Percentiles rank a stretch among this genome's conserved stretches.
Evolutionary conservation across 1,284 basidiomycete species (phyloP).

Genomic region (Phellopilus nigrolimitatus): DNA sequence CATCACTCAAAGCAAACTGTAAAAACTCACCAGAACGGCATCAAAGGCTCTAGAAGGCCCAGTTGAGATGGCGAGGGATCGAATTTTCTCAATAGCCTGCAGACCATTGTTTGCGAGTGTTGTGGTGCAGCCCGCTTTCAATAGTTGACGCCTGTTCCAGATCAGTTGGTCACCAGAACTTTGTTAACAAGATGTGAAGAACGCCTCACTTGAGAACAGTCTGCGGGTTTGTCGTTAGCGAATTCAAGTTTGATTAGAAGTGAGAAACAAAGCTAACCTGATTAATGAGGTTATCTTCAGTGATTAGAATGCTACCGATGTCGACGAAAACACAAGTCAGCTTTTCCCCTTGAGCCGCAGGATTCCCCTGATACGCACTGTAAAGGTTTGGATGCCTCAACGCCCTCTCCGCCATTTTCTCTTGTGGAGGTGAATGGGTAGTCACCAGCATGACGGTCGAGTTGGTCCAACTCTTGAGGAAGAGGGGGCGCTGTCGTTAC

Average conservation of each 20-base stretch:
- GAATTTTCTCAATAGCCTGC: conserved; percentile 26
- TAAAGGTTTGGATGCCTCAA: conserved; percentile 3
- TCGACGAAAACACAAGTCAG: not conserved
- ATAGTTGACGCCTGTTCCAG: conserved; percentile 25
- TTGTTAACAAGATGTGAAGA: not conserved
- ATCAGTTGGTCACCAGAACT: not conserved
- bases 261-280: conserved; percentile 19
- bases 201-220: conserved; percentile 25
- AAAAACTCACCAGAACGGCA: conserved; percentile 24
- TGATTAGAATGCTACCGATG: conserved; percentile 25
- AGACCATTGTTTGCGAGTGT: conserved; percentile 26
- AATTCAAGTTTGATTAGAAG: not conserved
- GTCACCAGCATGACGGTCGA: conserved; percentile 2
- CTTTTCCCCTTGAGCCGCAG: too few species aligned
- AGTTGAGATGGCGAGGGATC: conserved; percentile 13
- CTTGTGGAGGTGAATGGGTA: too few species aligned
- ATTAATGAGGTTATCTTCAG: conserved; percentile 28
- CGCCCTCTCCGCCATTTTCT: conserved; percentile 1
- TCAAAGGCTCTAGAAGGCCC: conserved; percentile 23
- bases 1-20: not conserved
- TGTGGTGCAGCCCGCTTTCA: conserved; percentile 25
- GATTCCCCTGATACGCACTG: conserved; percentile 14
- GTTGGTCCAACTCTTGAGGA: conserved; percentile 5
- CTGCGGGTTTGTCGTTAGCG: conserved; percentile 11
- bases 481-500: conserved; percentile 18